phyloP scores from a whole-genome alignment of 352 stramenopile species.

The Pythium biforme region DNA sequence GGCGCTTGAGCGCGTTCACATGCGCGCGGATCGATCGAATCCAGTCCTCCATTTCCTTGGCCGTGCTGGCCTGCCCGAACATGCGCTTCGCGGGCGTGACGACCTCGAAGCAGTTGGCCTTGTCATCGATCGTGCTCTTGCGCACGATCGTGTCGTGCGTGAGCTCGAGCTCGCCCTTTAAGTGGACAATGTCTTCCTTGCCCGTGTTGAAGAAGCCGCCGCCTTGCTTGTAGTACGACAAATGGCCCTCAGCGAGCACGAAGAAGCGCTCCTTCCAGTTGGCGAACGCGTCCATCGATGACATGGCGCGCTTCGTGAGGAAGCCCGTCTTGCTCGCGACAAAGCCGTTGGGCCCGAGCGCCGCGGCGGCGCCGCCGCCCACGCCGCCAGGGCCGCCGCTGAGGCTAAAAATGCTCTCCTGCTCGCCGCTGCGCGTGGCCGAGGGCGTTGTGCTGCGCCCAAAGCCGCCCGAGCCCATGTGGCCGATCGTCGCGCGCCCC shows the following conservation, averaged over 20 bases:
- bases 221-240: slow-evolving; percentile 88
- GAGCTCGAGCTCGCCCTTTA: slow-evolving; percentile 83
- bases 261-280: slow-evolving; percentile 91
- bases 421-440: slow-evolving; percentile 17
- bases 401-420: slow-evolving; percentile 39
- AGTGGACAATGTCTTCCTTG: slow-evolving; percentile 85
- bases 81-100: slow-evolving; percentile 82
- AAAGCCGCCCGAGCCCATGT: slow-evolving; percentile 23
- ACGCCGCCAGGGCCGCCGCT: slow-evolving; percentile 24
- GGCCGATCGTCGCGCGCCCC: slow-evolving; percentile 52
- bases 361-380: not conserved
- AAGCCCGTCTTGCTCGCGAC: slow-evolving; percentile 84
- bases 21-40: slow-evolving; percentile 82
- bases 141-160: slow-evolving; percentile 75
- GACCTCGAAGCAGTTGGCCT: slow-evolving; percentile 86
- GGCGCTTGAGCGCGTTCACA: slow-evolving; percentile 70
- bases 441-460: slow-evolving; percentile 22
- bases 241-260: slow-evolving; percentile 74
- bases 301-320: slow-evolving; percentile 85
- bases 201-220: slow-evolving; percentile 84
- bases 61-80: slow-evolving; percentile 81
- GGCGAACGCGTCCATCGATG: slow-evolving; percentile 83
- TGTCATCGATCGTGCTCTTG: slow-evolving; percentile 86
- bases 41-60: slow-evolving; percentile 85
- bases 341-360: slow-evolving; percentile 37